These are phyloP conservation scores for Maudiozyma serrabonitensis DNA, from an alignment of 805 yeast species.

Conservation along the genomic window DNA sequence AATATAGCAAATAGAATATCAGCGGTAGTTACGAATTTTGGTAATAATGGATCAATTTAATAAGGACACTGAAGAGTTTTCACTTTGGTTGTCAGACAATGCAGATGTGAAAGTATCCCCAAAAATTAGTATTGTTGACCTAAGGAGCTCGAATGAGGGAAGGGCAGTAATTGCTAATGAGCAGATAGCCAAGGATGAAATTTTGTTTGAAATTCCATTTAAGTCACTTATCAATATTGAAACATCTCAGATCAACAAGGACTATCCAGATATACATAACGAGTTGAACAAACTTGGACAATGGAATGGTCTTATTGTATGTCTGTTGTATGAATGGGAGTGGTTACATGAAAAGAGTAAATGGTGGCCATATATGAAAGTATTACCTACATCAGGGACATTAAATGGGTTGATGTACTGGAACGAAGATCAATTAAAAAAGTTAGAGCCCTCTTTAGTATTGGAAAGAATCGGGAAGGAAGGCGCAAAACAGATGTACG, in stretches of 20 bases:
- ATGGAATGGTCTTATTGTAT: slow-evolving; percentile 73
- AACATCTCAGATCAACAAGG: slow-evolving; percentile 38
- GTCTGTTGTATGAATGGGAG: slow-evolving; percentile 52
- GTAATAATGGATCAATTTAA: slow-evolving; percentile 12
- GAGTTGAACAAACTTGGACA: slow-evolving; percentile 35
- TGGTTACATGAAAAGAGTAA: slow-evolving; percentile 36
- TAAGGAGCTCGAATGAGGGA: slow-evolving; percentile 54
- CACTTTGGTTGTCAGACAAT: slow-evolving; percentile 35
- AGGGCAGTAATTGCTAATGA: slow-evolving; percentile 62
- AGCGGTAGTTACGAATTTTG: not conserved
- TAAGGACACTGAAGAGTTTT: slow-evolving; percentile 33
- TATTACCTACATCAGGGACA: slow-evolving; percentile 45
- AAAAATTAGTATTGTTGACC: slow-evolving; percentile 52
- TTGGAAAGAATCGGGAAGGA: slow-evolving; percentile 60
- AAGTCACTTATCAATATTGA: slow-evolving; percentile 46
- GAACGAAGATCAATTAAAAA: slow-evolving; percentile 48
- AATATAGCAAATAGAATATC: not conserved
- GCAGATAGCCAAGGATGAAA: slow-evolving; percentile 53
- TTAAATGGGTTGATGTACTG: slow-evolving; percentile 75
- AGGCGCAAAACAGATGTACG: slow-evolving; percentile 53
- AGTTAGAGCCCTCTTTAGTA: slow-evolving; percentile 61
- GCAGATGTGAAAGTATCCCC: slow-evolving; percentile 40
- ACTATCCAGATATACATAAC: slow-evolving; percentile 26
- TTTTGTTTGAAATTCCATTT: slow-evolving; percentile 62
- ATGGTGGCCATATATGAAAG: slow-evolving; percentile 65